Evolutionary conservation across 805 yeast species (phyloP), one percentile per base, ranked within the genome.

Genomic region (Candida dajiaensis): DNA sequence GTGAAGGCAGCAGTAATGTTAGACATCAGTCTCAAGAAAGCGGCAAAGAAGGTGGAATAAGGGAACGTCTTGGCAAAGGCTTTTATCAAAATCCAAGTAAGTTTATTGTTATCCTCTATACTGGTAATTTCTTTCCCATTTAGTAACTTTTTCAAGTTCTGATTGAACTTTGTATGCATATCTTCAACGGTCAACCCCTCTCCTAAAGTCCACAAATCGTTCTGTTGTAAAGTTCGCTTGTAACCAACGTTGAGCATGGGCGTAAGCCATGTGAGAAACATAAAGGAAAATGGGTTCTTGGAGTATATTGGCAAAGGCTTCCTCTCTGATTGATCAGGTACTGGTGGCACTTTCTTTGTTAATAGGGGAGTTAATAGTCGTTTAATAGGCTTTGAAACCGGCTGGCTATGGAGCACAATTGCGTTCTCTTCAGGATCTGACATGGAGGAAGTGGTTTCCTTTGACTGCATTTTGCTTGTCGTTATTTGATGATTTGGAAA

Each of bases 201-300:
- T 20, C 69, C 73, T 50, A 78, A 57, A 12, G 50, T 52, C 58
- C 68, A 84, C 50, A 84, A 61, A 63, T 85, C 92, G 37, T 76
- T 72, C 5, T 83, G 80, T 39, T 73, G 74, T 40, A 85, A 60
- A 0, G 89, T 83, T 55, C 92, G 69, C 57, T 77, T 81, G 62
- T 85, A 85, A 3, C 94, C 92, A 4, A 72, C 72, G 15, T 63
- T 64, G 66, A 85, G 63, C 44, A 85, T 54, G 0, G 89, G 89
- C 11, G 64, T 54, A 43, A 85, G 63, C 89, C 90, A 85, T 74
- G 79, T 70, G 59, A 83, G 77, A 53, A 79, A 76, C 0, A 69
- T 37, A 48, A 63, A 65, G 13, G 72, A 69, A 12, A 78, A 44
- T 8, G 62, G 13, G 38, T 70, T 72, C 5, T 72, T 66, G 2